Conservation (phyloP, 2,329 filamentous ascomycete genomes). For the Apiospora malaysiana region DNA sequence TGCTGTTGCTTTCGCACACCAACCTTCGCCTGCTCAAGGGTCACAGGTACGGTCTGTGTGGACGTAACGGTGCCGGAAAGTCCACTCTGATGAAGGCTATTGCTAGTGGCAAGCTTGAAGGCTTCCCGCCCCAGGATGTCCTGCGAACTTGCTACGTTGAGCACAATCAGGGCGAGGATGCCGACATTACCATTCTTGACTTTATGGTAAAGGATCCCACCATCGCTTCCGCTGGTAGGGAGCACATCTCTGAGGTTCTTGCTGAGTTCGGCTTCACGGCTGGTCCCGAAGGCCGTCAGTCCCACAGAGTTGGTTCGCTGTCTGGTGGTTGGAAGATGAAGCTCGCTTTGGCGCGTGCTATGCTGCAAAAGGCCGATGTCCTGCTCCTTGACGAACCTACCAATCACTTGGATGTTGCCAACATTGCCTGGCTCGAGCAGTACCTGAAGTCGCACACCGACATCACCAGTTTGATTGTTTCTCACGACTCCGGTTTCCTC, state of each 20-base stretch:
- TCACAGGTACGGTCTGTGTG: constrained; percentile 95
- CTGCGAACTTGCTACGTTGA: constrained; percentile 97
- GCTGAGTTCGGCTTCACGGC: constrained; percentile 92
- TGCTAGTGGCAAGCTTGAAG: constrained; percentile 92
- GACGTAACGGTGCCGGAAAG: constrained; percentile 96
- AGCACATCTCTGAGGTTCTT: constrained; percentile 84
- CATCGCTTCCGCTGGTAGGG: constrained; percentile 77
- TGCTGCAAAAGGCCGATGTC: constrained; percentile 97
- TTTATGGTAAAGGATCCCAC: constrained; percentile 90
- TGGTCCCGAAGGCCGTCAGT: constrained; percentile 87
- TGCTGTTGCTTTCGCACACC: constrained; percentile 95
- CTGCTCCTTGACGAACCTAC: constrained; percentile 97
- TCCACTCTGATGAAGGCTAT: constrained; percentile 99
- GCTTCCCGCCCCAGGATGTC: constrained; percentile 90
- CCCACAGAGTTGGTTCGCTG: constrained; percentile 83
- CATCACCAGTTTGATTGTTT: constrained; percentile 96
- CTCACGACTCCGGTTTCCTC: constrained; percentile 96
- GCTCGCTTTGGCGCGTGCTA: constrained; percentile 91
- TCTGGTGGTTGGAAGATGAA: constrained; percentile 99
- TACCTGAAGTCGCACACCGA: constrained; percentile 96
- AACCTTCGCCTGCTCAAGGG: constrained; percentile 94
- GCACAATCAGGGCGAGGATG: constrained; percentile 98
- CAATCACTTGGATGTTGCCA: constrained; percentile 95
- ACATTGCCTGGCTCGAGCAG: constrained; percentile 93
- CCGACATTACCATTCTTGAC: constrained; percentile 92